phyloP scores from a whole-genome alignment of 345 rosid species.

The Lepidium africanum region DNA sequence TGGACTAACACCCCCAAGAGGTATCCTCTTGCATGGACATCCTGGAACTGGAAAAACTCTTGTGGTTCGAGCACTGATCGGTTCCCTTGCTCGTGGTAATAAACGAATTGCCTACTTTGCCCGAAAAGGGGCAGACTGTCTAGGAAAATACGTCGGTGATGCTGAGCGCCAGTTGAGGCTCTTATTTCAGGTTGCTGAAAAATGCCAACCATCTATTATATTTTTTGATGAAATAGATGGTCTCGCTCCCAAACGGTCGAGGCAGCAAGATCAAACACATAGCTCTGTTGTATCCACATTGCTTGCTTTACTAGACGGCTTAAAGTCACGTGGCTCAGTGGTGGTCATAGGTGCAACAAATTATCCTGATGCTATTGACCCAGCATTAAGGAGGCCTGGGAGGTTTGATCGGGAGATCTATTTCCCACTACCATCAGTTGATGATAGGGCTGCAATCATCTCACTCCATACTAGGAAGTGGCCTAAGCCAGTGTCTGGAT shows the following conservation, averaged over 20 bases:
- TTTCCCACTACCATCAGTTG: constrained; percentile 83
- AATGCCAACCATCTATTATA: constrained; percentile 90
- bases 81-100: constrained; percentile 91
- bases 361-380: constrained; percentile 97
- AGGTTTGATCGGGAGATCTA: constrained; percentile 94
- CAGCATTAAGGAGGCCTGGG: constrained; percentile 98
- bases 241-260: constrained; percentile 79
- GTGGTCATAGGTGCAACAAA: constrained; percentile 99
- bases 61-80: constrained; percentile 90
- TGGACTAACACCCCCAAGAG: constrained; percentile 94
- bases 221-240: constrained; percentile 99
- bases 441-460: constrained; percentile 85
- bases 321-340: constrained; percentile 95
- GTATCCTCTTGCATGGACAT: constrained; percentile 94
- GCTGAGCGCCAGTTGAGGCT: constrained; percentile 98
- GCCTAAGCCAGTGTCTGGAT: constrained; percentile 88
- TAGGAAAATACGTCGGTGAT: constrained; percentile 99
- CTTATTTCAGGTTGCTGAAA: constrained; percentile 98
- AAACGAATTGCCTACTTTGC: constrained; percentile 94
- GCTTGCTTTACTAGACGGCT: constrained; percentile 91
- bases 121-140: constrained; percentile 97
- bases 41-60: constrained; percentile 99
- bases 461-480: constrained; percentile 82
- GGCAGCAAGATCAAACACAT: constrained; percentile 98
- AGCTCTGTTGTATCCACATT: constrained; percentile 97